phyloP scores from a whole-genome alignment of 2,329 filamentous ascomycete species.

The Emmonsiellopsis sp. region DNA sequence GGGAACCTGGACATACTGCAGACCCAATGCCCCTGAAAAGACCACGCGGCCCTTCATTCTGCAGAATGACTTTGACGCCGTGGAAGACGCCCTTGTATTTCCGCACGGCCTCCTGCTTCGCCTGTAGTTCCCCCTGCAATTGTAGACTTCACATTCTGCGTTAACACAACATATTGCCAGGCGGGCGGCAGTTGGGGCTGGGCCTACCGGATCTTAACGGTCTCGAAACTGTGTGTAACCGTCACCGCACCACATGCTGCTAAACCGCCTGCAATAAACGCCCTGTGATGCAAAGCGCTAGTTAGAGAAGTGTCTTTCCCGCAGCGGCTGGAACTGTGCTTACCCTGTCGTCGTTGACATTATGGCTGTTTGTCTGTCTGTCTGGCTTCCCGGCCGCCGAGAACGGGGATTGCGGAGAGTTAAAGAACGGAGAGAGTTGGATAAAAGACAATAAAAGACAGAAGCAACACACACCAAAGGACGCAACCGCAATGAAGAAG shows the following conservation, averaged over 20 bases:
- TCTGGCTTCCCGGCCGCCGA: not conserved
- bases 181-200: not conserved
- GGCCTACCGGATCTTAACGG: slow-evolving; percentile 90
- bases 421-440: not conserved
- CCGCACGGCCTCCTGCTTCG: slow-evolving; percentile 73
- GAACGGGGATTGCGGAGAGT: not conserved
- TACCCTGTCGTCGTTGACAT: slow-evolving; percentile 51
- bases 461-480: not conserved
- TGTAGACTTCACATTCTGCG: slow-evolving; percentile 59
- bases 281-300: slow-evolving; percentile 39
- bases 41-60: slow-evolving; percentile 78
- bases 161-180: slow-evolving; percentile 4
- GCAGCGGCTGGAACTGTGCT: slow-evolving; percentile 4
- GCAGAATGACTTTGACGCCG: slow-evolving; percentile 78
- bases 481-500: not conserved
- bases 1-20: slow-evolving; percentile 45
- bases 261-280: slow-evolving; percentile 92
- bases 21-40: slow-evolving; percentile 83
- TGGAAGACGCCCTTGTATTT: slow-evolving; percentile 89
- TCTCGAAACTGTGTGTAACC: slow-evolving; percentile 96
- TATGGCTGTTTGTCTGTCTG: not conserved
- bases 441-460: not conserved
- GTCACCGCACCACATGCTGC: slow-evolving; percentile 96
- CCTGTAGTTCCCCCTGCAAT: slow-evolving; percentile 87
- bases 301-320: slow-evolving; percentile 2